A percentile compares a stretch with the other conserved stretches of the same genome.
Evolutionary conservation across 164 flowering plant species (phyloP).

Genomic region (Vitis vinifera): ASM3070453v1 NC_081809.1:25674501-25675000

Average conservation of each 20-base stretch:
- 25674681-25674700: too few relatives aligned
- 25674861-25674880: neutral
- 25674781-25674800: neutral
- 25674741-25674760: neutral
- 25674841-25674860: neutral
- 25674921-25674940: constrained; percentile 80
- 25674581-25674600: too few relatives aligned
- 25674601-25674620: too few relatives aligned
- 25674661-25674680: too few relatives aligned
- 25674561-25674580: too few relatives aligned
- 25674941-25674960: constrained; percentile 75
- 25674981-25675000: neutral
- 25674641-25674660: too few relatives aligned
- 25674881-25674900: neutral
- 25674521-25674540: too few relatives aligned
- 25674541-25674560: too few relatives aligned
- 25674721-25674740: too few relatives aligned
- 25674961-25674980: neutral
- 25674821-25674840: neutral
- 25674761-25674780: neutral
- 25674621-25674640: too few relatives aligned
- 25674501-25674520: too few relatives aligned
- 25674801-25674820: neutral
- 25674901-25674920: constrained; percentile 80
- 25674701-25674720: too few relatives aligned